Conservation (phyloP, 1,139 yeast species). For the Blastobotrys proliferans region DNA sequence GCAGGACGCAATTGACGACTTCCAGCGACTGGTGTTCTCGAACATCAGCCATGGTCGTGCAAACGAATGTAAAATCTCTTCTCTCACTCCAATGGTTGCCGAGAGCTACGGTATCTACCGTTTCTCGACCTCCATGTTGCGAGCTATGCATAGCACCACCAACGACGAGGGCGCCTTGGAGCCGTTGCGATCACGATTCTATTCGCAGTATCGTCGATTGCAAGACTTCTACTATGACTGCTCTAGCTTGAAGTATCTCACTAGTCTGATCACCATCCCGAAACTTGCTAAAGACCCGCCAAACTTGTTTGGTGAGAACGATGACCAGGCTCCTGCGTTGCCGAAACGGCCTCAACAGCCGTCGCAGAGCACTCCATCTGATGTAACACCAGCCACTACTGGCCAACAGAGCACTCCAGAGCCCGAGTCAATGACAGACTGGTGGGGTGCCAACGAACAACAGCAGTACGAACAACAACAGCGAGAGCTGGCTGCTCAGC, state of each 20-base stretch:
- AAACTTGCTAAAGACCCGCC: conserved; percentile 73
- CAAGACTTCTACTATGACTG: conserved; percentile 90
- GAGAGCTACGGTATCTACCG: conserved; percentile 92
- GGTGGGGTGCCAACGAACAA: conserved; percentile 44
- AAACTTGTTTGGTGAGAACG: conserved; percentile 44
- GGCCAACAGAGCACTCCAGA: conserved; percentile 30
- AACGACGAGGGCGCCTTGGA: conserved; percentile 74
- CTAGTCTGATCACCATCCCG: conserved; percentile 83
- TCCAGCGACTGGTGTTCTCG: conserved; percentile 74
- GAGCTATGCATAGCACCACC: conserved; percentile 78
- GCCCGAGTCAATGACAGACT: conserved; percentile 38
- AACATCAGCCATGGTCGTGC: conserved; percentile 60
- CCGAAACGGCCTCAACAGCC: conserved; percentile 43
- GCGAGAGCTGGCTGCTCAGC: conserved; percentile 46
- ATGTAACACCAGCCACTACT: neutral
- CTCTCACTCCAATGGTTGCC: conserved; percentile 86
- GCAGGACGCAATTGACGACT: conserved; percentile 80
- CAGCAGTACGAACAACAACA: conserved; percentile 49
- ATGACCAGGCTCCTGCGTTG: conserved; percentile 41
- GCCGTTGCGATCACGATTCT: conserved; percentile 69
- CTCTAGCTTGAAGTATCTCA: conserved; percentile 75
- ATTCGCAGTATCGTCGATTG: conserved; percentile 73
- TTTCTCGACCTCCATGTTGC: conserved; percentile 82
- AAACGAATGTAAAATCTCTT: conserved; percentile 80
- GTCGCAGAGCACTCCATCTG: conserved; percentile 15